phyloP scores from a whole-genome alignment of 441 rosid genomes.

The Rhodomyrtus psidioides region DNA sequence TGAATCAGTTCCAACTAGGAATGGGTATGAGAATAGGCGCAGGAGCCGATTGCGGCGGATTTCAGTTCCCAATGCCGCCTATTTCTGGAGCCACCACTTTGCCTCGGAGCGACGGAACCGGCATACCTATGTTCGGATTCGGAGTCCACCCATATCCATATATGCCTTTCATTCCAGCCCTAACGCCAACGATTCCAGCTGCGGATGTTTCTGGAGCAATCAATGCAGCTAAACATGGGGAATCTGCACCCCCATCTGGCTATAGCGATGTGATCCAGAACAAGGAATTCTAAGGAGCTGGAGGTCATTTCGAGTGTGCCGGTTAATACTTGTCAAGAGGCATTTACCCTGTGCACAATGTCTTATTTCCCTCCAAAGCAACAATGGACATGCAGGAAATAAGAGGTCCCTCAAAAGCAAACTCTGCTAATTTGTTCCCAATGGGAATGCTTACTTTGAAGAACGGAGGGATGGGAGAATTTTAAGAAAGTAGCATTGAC shows the following conservation, averaged over 20 bases:
- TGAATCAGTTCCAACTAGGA: conserved; percentile 1
- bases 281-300: not conserved
- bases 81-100: not conserved
- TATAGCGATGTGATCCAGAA: not conserved
- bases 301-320: not conserved
- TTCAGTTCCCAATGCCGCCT: not conserved
- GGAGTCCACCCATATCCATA: not conserved
- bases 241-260: not conserved
- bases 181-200: not conserved
- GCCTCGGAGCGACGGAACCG: not conserved
- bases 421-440: not conserved
- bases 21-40: conserved; percentile 1
- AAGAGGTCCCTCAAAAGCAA: not conserved
- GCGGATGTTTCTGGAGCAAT: not conserved
- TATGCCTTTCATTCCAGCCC: not conserved
- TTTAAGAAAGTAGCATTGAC: not conserved
- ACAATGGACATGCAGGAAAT: not conserved
- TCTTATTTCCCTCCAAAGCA: not conserved
- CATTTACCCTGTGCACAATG: not conserved
- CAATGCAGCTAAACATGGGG: not conserved
- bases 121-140: not conserved
- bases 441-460: not conserved
- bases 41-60: not conserved
- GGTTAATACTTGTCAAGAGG: not conserved
- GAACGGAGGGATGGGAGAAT: not conserved